phyloP scores from a whole-genome alignment of 2,329 filamentous ascomycete genomes.

The Teratosphaeria zuluensis region DNA sequence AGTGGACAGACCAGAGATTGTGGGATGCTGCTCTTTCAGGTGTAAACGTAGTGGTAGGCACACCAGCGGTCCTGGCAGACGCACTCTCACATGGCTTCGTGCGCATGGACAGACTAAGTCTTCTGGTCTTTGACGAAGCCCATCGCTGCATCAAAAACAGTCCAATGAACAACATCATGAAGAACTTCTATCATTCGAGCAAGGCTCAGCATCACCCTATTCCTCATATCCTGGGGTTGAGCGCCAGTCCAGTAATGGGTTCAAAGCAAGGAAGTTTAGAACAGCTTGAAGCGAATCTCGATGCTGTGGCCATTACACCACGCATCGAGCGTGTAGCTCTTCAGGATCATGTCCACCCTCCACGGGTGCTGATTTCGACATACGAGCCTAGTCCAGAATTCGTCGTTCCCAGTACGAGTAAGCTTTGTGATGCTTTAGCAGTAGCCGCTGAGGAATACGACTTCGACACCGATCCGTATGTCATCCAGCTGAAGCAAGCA shows the following conservation, averaged over 20 bases:
- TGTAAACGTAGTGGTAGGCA: slow-evolving; percentile 65
- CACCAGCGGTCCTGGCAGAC: slow-evolving; percentile 64
- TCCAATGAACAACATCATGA: slow-evolving; percentile 63
- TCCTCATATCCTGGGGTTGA: slow-evolving; percentile 67
- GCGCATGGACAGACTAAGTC: slow-evolving; percentile 48
- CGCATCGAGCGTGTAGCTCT: slow-evolving; percentile 60
- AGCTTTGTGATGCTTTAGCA: slow-evolving; percentile 8
- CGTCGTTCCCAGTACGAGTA: slow-evolving; percentile 4
- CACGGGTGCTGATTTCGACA: slow-evolving; percentile 40
- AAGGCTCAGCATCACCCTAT: slow-evolving; percentile 28
- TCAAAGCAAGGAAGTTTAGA: slow-evolving; percentile 47
- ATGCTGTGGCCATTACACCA: slow-evolving; percentile 61
- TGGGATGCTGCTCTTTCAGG: slow-evolving; percentile 60
- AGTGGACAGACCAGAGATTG: slow-evolving; percentile 56
- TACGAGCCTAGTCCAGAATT: slow-evolving; percentile 11
- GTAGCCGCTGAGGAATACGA: slow-evolving; percentile 16
- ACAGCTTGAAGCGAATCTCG: slow-evolving; percentile 58
- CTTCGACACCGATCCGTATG: slow-evolving; percentile 31
- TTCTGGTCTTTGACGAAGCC: slow-evolving; percentile 79
- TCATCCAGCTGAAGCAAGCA: slow-evolving; percentile 23
- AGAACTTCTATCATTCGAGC: slow-evolving; percentile 53
- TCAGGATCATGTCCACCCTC: slow-evolving; percentile 57
- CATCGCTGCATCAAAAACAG: slow-evolving; percentile 57
- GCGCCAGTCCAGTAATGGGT: slow-evolving; percentile 65
- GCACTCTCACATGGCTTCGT: slow-evolving; percentile 69